A percentile compares a stretch with the other conserved stretches of the same genome.
These are phyloP conservation scores for Fimicolochytrium jonesii DNA, from an alignment of 192 early-diverging fungal species.

Conservation along the genomic window DNA sequence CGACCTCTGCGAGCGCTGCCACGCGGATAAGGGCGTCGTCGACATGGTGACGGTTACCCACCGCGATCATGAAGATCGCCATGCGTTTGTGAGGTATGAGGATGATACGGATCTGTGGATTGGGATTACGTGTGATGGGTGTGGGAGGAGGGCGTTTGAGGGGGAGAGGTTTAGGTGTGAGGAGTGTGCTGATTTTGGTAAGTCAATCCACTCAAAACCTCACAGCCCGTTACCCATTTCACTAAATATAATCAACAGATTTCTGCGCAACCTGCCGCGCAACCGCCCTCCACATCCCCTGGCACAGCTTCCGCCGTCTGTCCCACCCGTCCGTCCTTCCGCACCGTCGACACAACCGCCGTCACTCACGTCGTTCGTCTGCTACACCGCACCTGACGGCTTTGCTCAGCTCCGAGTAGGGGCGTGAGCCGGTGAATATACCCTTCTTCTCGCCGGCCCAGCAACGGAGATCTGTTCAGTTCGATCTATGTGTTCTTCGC, in stretches of 20 bases:
- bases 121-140: not conserved
- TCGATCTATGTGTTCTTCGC: too few relatives aligned
- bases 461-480: too few relatives aligned
- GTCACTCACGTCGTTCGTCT: too few relatives aligned
- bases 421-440: too few relatives aligned
- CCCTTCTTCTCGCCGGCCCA: too few relatives aligned
- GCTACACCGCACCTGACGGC: too few relatives aligned
- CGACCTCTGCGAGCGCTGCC: slow-evolving; percentile 21
- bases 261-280: not conserved
- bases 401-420: too few relatives aligned
- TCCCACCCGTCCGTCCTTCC: not conserved
- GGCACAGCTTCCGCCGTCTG: not conserved
- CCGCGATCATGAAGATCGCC: not conserved
- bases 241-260: not conserved
- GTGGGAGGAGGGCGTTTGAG: not conserved
- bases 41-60: not conserved
- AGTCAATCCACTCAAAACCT: not conserved
- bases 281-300: not conserved
- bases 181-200: slow-evolving; percentile 3
- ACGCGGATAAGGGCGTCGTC: not conserved
- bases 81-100: not conserved
- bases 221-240: not conserved
- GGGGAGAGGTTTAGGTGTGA: not conserved
- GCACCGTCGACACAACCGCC: too few relatives aligned
- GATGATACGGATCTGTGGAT: not conserved